Percentiles rank a stretch among this genome's conserved stretches.
These are phyloP conservation scores for Dictyostelium capitatum DNA, from an alignment of 78 protist species.

Conservation along the genomic window DNA sequence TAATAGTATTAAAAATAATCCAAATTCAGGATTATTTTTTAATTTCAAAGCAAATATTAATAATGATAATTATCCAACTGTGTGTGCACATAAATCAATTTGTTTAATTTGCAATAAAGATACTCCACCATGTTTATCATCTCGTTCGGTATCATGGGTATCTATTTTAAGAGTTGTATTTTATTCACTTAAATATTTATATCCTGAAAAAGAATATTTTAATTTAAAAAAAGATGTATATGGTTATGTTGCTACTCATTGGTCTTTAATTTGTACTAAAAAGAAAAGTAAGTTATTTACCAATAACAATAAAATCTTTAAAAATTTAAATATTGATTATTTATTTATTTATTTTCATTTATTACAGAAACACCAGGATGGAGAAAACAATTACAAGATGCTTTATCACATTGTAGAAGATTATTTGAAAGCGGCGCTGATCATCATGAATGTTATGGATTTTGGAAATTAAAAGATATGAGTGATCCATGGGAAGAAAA, in stretches of 20 bases:
- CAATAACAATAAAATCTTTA: neutral
- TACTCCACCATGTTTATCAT: slow-evolving; percentile 58
- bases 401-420: slow-evolving; percentile 76
- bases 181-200: slow-evolving; percentile 42
- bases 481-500: slow-evolving; percentile 72
- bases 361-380: slow-evolving; percentile 54
- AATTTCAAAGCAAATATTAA: slow-evolving; percentile 12
- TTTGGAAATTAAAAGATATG: slow-evolving; percentile 72
- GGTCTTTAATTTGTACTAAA: slow-evolving; percentile 62
- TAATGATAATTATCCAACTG: neutral
- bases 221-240: slow-evolving; percentile 70
- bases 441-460: slow-evolving; percentile 73
- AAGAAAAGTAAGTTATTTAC: slow-evolving; percentile 60
- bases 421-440: slow-evolving; percentile 72
- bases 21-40: neutral
- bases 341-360: neutral
- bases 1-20: neutral
- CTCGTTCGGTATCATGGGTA: slow-evolving; percentile 70
- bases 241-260: slow-evolving; percentile 79
- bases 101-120: slow-evolving; percentile 54
- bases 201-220: slow-evolving; percentile 73
- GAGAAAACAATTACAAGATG: slow-evolving; percentile 83
- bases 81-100: slow-evolving; percentile 10
- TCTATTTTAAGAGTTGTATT: slow-evolving; percentile 64
- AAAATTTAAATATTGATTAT: neutral